Conservation (phyloP, 345 rosid species). For the Fremontodendron californicum region DNA sequence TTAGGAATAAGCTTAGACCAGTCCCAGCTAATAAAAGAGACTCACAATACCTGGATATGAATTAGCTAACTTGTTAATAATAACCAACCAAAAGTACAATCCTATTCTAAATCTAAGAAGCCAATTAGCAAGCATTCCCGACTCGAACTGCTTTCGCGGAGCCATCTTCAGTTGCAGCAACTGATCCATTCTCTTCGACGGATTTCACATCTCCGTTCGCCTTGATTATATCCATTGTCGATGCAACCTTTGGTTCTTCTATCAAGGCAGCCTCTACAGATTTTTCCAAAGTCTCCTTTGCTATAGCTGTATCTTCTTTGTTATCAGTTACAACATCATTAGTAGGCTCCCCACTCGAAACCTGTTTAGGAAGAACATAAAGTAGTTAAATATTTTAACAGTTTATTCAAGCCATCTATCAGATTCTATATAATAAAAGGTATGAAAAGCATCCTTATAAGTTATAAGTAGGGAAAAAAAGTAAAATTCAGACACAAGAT, state of each 20-base stretch:
- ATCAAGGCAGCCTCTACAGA: constrained; percentile 11
- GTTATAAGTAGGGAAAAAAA: neutral
- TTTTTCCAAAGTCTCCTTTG: constrained; percentile 18
- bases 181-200: constrained; percentile 22
- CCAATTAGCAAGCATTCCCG: constrained; percentile 45
- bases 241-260: neutral
- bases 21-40: neutral
- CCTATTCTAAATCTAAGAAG: neutral
- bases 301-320: neutral
- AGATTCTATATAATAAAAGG: neutral
- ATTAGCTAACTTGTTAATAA: neutral
- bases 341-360: constrained; percentile 20
- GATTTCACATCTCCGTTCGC: constrained; percentile 28
- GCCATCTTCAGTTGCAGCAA: constrained; percentile 18
- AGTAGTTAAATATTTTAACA: neutral
- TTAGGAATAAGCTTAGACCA: neutral
- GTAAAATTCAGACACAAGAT: neutral
- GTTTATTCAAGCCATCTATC: neutral
- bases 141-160: constrained; percentile 17
- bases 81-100: constrained; percentile 17
- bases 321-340: constrained; percentile 8
- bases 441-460: neutral
- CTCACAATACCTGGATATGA: neutral
- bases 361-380: constrained; percentile 15
- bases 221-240: constrained; percentile 5